A percentile compares a stretch with the other conserved stretches of the same genome.
These are phyloP conservation scores for Penicillium crustosum DNA, from an alignment of 2,329 filamentous ascomycete genomes.

Conservation along the genomic window DNA sequence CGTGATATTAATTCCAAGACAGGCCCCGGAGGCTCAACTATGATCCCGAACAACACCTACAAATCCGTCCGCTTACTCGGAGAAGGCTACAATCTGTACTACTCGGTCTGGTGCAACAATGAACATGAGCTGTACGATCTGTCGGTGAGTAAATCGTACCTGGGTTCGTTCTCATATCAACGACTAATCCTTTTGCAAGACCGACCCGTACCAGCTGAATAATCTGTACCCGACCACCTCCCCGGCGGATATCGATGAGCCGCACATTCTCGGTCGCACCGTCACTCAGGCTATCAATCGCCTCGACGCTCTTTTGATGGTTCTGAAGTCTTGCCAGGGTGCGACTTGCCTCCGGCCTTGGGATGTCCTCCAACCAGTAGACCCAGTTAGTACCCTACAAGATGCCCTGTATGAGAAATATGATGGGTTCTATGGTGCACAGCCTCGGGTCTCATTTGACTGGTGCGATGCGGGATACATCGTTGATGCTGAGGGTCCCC, in stretches of 20 bases:
- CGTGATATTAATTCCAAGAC: background rate
- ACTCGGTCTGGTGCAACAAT: slow-evolving; percentile 44
- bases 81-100: slow-evolving; percentile 40
- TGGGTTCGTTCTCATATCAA: background rate
- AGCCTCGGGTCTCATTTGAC: slow-evolving; percentile 36
- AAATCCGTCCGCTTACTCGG: slow-evolving; percentile 41
- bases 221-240: slow-evolving; percentile 30
- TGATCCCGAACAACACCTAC: slow-evolving; percentile 40
- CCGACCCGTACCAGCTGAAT: slow-evolving; percentile 39
- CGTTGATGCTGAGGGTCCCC: slow-evolving; percentile 38
- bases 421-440: slow-evolving; percentile 36
- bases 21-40: slow-evolving; percentile 22
- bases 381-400: slow-evolving; percentile 30
- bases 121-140: slow-evolving; percentile 46
- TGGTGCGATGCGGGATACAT: slow-evolving; percentile 41
- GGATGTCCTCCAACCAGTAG: slow-evolving; percentile 36
- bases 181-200: slow-evolving; percentile 23
- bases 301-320: slow-evolving; percentile 39
- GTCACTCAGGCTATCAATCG: slow-evolving; percentile 25
- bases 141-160: slow-evolving; percentile 20
- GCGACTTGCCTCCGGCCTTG: slow-evolving; percentile 39
- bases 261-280: slow-evolving; percentile 22
- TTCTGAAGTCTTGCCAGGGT: slow-evolving; percentile 43
- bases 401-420: slow-evolving; percentile 34
- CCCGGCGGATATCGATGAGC: background rate